Conservation (phyloP, 23 red algal genomes). For the Chondrus crispus region DNA sequence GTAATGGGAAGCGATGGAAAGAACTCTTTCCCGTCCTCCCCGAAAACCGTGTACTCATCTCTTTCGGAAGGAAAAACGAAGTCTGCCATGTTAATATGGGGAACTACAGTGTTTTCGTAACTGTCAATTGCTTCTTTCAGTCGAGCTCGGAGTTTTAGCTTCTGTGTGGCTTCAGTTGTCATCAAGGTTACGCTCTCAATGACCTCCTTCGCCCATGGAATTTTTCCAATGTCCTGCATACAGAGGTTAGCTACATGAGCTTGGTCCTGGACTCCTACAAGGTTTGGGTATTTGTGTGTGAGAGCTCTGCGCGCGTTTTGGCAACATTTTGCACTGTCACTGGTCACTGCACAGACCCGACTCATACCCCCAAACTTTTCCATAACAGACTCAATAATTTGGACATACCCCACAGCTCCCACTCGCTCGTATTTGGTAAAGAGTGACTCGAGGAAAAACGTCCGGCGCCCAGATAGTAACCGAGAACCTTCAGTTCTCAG, state of each 20-base stretch:
- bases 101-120: neutral
- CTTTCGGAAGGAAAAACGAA: too few relatives aligned
- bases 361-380: neutral
- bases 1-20: neutral
- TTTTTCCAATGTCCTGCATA: slow-evolving; percentile 4
- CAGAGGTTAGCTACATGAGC: neutral
- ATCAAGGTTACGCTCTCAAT: neutral
- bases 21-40: too few relatives aligned
- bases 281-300: neutral
- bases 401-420: neutral
- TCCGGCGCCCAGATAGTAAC: neutral
- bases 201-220: neutral
- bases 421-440: neutral
- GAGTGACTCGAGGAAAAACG: slow-evolving; percentile 17
- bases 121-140: neutral
- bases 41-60: too few relatives aligned
- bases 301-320: neutral
- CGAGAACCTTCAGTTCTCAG: neutral
- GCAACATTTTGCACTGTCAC: neutral
- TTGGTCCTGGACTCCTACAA: slow-evolving; percentile 18
- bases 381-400: neutral
- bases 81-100: too few relatives aligned
- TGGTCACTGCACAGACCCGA: neutral
- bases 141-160: neutral
- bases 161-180: neutral